A percentile compares a stretch with the other conserved stretches of the same genome.
Conservation (phyloP, 169 alveolate species). For the Fabrea salina region DNA sequence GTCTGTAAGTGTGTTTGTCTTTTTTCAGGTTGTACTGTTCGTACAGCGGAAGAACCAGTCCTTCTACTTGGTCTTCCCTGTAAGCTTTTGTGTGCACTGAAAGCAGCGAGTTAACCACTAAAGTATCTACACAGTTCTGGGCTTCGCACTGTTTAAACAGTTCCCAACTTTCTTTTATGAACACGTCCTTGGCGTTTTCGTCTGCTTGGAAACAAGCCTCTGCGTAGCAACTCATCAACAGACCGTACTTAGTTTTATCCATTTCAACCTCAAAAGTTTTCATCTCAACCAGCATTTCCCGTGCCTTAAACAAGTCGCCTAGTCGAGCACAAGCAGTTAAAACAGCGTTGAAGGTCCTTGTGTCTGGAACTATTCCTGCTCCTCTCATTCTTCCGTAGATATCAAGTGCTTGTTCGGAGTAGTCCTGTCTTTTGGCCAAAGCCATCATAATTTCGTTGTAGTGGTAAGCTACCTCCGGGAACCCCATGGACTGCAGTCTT, state of each 20-base stretch:
- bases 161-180: slow-evolving; percentile 53
- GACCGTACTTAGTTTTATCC: slow-evolving; percentile 39
- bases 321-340: slow-evolving; percentile 57
- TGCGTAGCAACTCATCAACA: slow-evolving; percentile 47
- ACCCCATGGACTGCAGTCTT: slow-evolving; percentile 33
- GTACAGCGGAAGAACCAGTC: slow-evolving; percentile 57
- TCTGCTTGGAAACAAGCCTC: slow-evolving; percentile 40
- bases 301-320: slow-evolving; percentile 56
- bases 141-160: slow-evolving; percentile 45
- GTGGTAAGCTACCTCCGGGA: slow-evolving; percentile 38
- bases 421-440: slow-evolving; percentile 48
- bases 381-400: slow-evolving; percentile 46
- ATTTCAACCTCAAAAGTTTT: slow-evolving; percentile 38
- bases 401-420: slow-evolving; percentile 63
- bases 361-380: slow-evolving; percentile 41
- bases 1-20: slow-evolving; percentile 45
- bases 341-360: slow-evolving; percentile 50
- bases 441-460: slow-evolving; percentile 54
- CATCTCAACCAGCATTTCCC: slow-evolving; percentile 44
- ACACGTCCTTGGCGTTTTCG: slow-evolving; percentile 42
- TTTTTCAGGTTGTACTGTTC: slow-evolving; percentile 44
- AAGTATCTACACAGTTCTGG: slow-evolving; percentile 22
- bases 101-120: slow-evolving; percentile 41
- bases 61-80: slow-evolving; percentile 49
- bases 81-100: slow-evolving; percentile 43